A percentile compares a stretch with the other conserved stretches of the same genome.
Evolutionary conservation across 2,329 filamentous ascomycete species (phyloP).

Genomic region (Chrysoporthe cubensis): DNA sequence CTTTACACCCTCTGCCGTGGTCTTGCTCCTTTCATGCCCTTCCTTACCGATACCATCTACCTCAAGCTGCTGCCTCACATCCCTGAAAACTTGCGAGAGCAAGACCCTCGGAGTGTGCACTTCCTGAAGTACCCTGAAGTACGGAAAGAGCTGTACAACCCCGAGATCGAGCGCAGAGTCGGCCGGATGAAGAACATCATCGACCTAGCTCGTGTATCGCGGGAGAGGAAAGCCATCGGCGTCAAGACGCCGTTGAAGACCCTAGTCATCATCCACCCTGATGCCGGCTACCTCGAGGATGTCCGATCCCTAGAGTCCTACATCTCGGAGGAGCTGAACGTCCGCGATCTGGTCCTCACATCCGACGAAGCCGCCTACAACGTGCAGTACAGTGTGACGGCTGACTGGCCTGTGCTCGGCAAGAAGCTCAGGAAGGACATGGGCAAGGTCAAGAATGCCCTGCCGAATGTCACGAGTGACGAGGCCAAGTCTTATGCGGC

Average conservation of each 20-base stretch:
- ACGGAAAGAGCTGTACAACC: constrained; percentile 84
- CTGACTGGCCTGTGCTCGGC: constrained; percentile 91
- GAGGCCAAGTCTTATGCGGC: constrained; percentile 80
- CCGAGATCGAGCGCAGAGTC: constrained; percentile 83
- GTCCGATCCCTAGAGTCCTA: constrained; percentile 85
- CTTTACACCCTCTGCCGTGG: constrained; percentile 86
- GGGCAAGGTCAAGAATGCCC: constrained; percentile 85
- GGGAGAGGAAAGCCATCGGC: constrained; percentile 82
- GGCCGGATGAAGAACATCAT: constrained; percentile 95
- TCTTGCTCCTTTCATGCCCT: constrained; percentile 92
- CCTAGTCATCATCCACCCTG: constrained; percentile 84
- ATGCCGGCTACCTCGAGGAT: constrained; percentile 82
- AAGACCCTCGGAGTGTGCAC: constrained; percentile 85
- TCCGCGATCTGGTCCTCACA: constrained; percentile 82
- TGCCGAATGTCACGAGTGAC: constrained; percentile 77
- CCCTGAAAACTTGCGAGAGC: constrained; percentile 66
- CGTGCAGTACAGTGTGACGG: constrained; percentile 86
- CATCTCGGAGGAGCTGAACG: constrained; percentile 88
- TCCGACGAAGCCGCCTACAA: constrained; percentile 89
- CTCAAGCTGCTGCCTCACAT: constrained; percentile 80
- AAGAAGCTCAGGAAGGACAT: constrained; percentile 98
- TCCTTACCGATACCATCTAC: constrained; percentile 95
- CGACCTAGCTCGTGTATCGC: constrained; percentile 82
- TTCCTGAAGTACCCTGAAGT: constrained; percentile 91
- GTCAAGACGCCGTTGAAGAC: constrained; percentile 92